Evolutionary conservation across 2,329 filamentous ascomycete genomes (phyloP).

Genomic region (Cadophora malorum): DNA sequence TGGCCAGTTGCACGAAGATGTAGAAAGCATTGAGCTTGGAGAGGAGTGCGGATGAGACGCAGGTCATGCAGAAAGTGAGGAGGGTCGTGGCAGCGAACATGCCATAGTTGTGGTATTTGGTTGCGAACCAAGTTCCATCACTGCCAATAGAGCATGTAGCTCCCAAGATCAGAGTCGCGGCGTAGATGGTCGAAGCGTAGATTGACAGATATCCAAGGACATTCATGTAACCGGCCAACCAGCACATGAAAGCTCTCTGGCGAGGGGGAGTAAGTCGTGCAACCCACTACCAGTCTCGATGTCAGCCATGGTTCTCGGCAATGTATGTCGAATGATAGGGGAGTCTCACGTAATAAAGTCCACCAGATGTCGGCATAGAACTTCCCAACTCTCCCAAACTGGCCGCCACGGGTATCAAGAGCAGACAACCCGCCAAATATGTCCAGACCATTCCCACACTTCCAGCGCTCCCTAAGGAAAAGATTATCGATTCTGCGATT

Average conservation of each 20-base stretch:
- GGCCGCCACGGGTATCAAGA: slow-evolving; percentile 43
- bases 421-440: slow-evolving; percentile 42
- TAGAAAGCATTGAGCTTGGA: slow-evolving; percentile 43
- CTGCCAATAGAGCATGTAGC: slow-evolving; percentile 41
- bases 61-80: slow-evolving; percentile 45
- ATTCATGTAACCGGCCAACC: slow-evolving; percentile 47
- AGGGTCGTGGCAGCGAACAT: slow-evolving; percentile 43
- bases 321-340: background rate
- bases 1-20: slow-evolving; percentile 43
- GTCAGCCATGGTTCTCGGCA: slow-evolving; percentile 19
- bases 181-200: slow-evolving; percentile 46
- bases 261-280: slow-evolving; percentile 42
- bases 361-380: slow-evolving; percentile 45
- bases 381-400: slow-evolving; percentile 44
- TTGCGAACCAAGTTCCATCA: slow-evolving; percentile 37
- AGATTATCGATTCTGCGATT: slow-evolving; percentile 44
- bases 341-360: slow-evolving; percentile 42
- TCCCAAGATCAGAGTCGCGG: slow-evolving; percentile 43
- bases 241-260: slow-evolving; percentile 45
- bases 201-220: slow-evolving; percentile 45
- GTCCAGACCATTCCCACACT: slow-evolving; percentile 45
- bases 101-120: slow-evolving; percentile 45
- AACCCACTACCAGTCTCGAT: slow-evolving; percentile 40
- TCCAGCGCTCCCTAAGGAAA: slow-evolving; percentile 43
- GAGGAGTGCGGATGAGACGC: slow-evolving; percentile 40